These are phyloP conservation scores for Cytospora leucostoma DNA, from an alignment of 2,329 filamentous ascomycete genomes.

Conservation along the genomic window DNA sequence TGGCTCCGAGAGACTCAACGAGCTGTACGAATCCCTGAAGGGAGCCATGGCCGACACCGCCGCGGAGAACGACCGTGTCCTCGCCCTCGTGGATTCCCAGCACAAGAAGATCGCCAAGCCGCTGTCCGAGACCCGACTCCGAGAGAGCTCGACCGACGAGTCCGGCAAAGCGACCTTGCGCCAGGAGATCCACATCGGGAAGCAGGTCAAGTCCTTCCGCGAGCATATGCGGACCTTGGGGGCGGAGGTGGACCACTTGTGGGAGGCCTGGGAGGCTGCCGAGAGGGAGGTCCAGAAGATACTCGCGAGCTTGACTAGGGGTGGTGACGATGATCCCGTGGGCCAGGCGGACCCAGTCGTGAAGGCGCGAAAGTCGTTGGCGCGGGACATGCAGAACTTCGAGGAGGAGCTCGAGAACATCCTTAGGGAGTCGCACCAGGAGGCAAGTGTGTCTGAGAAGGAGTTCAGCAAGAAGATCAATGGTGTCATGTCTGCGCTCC, in stretches of 20 bases:
- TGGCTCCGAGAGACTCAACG: slow-evolving; percentile 2
- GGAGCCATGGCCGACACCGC: not conserved
- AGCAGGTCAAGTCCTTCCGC: slow-evolving; percentile 23
- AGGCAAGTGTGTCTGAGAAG: slow-evolving; percentile 22
- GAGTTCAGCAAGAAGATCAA: slow-evolving; percentile 22
- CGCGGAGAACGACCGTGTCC: slow-evolving; percentile 9
- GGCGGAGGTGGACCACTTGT: slow-evolving; percentile 26
- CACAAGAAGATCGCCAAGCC: slow-evolving; percentile 16
- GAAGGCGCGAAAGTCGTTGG: slow-evolving; percentile 11
- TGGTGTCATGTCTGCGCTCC: slow-evolving; percentile 20
- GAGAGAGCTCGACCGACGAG: not conserved
- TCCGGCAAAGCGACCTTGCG: not conserved
- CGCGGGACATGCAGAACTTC: slow-evolving; percentile 12
- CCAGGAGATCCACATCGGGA: slow-evolving; percentile 8
- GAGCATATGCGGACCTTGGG: slow-evolving; percentile 27
- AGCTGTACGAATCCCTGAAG: slow-evolving; percentile 7
- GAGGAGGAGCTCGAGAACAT: slow-evolving; percentile 15
- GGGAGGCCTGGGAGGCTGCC: slow-evolving; percentile 40
- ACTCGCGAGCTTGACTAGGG: slow-evolving; percentile 15
- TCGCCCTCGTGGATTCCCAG: slow-evolving; percentile 11
- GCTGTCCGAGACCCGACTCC: slow-evolving; percentile 10
- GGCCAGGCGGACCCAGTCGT: not conserved
- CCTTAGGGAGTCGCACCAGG: slow-evolving; percentile 19
- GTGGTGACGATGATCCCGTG: not conserved
- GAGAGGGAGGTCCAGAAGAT: slow-evolving; percentile 45